Evolutionary conservation across 2,329 filamentous ascomycete species (phyloP).

Genomic region (Fusarium napiforme): DNA sequence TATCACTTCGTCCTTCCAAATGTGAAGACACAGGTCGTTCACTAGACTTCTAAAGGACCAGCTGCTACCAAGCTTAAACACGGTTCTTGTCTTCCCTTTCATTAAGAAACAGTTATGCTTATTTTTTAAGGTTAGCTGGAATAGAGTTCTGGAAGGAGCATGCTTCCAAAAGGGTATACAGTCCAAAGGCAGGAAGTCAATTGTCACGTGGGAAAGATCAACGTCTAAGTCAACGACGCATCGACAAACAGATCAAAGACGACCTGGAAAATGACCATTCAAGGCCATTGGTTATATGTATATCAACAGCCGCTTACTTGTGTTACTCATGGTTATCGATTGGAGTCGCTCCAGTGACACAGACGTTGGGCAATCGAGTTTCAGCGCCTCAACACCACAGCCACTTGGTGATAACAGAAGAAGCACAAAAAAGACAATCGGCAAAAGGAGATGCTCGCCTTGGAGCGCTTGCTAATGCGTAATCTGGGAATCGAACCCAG

Average conservation of each 20-base stretch:
- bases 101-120: background rate
- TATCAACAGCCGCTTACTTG: fast-evolving
- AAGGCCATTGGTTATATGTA: background rate
- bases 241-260: background rate
- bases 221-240: background rate
- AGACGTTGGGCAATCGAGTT: fast-evolving
- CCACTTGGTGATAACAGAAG: background rate
- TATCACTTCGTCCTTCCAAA: background rate
- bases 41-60: background rate
- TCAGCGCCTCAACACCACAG: background rate
- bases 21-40: background rate
- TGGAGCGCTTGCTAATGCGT: background rate
- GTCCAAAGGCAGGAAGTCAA: background rate
- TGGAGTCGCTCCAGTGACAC: background rate
- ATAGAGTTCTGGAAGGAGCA: background rate
- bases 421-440: background rate
- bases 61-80: fast-evolving
- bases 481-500: slow-evolving; percentile 40
- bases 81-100: background rate
- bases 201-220: background rate
- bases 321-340: no score
- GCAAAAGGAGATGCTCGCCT: background rate
- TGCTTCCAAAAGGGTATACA: no score
- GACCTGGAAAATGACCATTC: no score
- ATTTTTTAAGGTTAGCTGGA: background rate